Percentiles rank a stretch among this genome's conserved stretches.
Conservation (phyloP, 106 monocot species). For the Apostasia ramifera region DNA sequence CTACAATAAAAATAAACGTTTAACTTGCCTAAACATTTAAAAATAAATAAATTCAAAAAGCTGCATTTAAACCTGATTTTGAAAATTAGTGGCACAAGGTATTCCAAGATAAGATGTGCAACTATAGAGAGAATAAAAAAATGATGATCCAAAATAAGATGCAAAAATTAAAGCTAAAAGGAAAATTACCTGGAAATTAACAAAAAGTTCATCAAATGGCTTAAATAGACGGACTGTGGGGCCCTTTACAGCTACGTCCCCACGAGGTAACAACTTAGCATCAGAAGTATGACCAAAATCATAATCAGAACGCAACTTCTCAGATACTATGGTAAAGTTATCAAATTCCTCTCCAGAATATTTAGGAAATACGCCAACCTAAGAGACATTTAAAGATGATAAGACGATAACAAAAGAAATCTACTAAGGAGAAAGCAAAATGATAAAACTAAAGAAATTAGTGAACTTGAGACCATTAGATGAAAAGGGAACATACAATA, state of each 20-base stretch:
- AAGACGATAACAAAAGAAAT: neutral
- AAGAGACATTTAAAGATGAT: neutral
- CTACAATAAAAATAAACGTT: constrained; percentile 22
- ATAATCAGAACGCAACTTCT: constrained; percentile 74
- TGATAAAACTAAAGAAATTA: neutral
- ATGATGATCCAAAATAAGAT: neutral
- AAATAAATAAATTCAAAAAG: neutral
- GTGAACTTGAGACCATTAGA: neutral
- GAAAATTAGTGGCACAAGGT: too few relatives aligned
- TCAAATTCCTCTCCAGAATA: constrained; percentile 71
- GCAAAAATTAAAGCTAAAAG: too few relatives aligned
- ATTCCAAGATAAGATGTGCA: neutral
- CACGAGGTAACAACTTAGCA: constrained; percentile 75
- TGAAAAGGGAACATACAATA: constrained; percentile 52
- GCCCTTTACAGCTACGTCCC: constrained; percentile 33
- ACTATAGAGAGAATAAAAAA: too few relatives aligned
- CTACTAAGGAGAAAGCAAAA: neutral
- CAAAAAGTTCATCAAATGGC: constrained; percentile 85
- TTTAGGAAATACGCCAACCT: constrained; percentile 81
- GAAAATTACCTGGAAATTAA: constrained; percentile 61
- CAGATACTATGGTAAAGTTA: constrained; percentile 58
- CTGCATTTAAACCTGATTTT: neutral
- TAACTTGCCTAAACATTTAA: neutral
- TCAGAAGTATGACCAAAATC: constrained; percentile 75
- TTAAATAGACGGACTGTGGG: constrained; percentile 79